These are phyloP conservation scores for Gloeopeniophorella convolvens DNA, from an alignment of 768 basidiomycete genomes.

Conservation along the genomic window DNA sequence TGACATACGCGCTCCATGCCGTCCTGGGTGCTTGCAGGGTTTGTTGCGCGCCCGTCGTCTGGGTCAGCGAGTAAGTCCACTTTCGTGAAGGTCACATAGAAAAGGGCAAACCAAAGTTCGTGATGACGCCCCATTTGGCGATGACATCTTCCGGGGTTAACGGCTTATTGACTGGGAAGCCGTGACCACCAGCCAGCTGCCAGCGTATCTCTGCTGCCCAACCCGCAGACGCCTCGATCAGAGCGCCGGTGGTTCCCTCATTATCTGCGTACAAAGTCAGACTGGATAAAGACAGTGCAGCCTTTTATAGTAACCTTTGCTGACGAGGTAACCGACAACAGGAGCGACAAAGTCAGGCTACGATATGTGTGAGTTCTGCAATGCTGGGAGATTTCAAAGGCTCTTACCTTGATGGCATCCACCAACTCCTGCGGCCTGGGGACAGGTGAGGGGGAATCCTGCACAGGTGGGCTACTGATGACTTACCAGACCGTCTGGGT, in stretches of 20 bases:
- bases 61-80: slow-evolving; percentile 9
- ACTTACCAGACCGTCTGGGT: slow-evolving; percentile 72
- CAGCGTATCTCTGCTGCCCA: slow-evolving; percentile 92
- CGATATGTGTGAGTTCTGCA: background rate
- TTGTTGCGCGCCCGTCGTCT: slow-evolving; percentile 79
- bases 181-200: slow-evolving; percentile 83
- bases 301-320: slow-evolving; percentile 43
- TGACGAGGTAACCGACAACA: slow-evolving; percentile 83
- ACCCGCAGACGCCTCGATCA: slow-evolving; percentile 87
- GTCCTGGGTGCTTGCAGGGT: slow-evolving; percentile 71
- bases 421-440: slow-evolving; percentile 76
- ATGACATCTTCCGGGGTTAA: slow-evolving; percentile 78
- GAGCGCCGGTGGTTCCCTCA: slow-evolving; percentile 55
- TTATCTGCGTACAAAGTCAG: slow-evolving; percentile 43
- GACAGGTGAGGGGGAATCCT: slow-evolving; percentile 1
- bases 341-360: slow-evolving; percentile 92
- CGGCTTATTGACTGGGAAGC: slow-evolving; percentile 74
- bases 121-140: slow-evolving; percentile 76
- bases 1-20: slow-evolving; percentile 60
- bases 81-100: background rate
- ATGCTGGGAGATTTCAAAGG: background rate
- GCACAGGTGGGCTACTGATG: background rate
- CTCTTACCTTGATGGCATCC: slow-evolving; percentile 73
- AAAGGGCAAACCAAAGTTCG: slow-evolving; percentile 61
- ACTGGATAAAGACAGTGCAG: background rate